Base-by-base conservation (phyloP, 2,329 filamentous ascomycete genomes). In the Cordyceps fumosorosea region DNA sequence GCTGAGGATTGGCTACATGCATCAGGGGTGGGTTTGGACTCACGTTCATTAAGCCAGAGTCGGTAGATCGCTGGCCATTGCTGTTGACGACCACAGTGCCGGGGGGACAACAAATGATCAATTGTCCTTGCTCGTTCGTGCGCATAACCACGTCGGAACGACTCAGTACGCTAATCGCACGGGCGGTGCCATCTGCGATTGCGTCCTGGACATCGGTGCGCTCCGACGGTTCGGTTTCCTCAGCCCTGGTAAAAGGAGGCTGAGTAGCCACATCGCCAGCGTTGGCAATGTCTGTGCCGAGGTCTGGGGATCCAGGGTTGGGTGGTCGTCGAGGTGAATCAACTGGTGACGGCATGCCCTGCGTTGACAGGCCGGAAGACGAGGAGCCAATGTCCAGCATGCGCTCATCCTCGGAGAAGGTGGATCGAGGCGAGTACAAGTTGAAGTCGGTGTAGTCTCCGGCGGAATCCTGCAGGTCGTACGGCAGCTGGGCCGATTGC, bases 361-460 rank as follows among this genome's bases (percentile, higher is more conserved):
- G 52, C 42, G 62, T 63, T 24, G 56, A 59, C 2, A 51, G 45
- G 20, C 52, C 48, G 32, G 61, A 58, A 7, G 61, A 45, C 29
- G 60, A 66, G 16, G 68, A 60, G 42, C 69, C 67, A 54, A 73
- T 67, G 16, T 71, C 65, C 62, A 71, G 73, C 69, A 75, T 73
- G 14, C 66, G 74, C 51, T 84, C 81, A 63, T 83, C 81, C 62
- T 82, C 80, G 16, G 80, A 73, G 68, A 77, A 77, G 63, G 72
- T 75, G 20, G 80, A 77, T 24, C 73, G 71, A 3, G 82, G 81
- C 56, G 81, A 84, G 73, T 78, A 84, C 18, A 84, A 77, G 68
- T 78, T 80, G 74, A 84, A 84, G 73, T 84, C 82, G 66, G 77
- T 72, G 67, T 84, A 84, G 70, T 80, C 73, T 64, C 44, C 68